Evolutionary conservation across 371 early-diverging fungal genomes (phyloP).

Genomic region (Mortierella sp.): DNA sequence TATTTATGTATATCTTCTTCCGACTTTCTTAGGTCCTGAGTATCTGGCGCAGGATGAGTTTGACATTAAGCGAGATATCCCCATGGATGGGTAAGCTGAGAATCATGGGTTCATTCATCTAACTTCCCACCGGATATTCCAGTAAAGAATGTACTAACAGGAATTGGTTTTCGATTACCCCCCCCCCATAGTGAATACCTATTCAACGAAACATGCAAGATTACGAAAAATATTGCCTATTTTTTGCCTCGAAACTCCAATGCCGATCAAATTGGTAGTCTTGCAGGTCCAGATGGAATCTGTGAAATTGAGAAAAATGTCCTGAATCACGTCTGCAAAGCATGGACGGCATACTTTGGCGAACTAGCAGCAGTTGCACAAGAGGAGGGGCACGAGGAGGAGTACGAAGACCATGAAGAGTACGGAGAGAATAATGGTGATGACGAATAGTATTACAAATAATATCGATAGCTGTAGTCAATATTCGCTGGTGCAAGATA

Average conservation of each 20-base stretch:
- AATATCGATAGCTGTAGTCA: no score
- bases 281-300: conserved; percentile 23
- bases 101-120: neutral
- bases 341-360: conserved; percentile 55
- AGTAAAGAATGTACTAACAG: neutral
- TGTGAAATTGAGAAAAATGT: conserved; percentile 52
- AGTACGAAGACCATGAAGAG: neutral
- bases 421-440: neutral
- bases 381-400: conserved; percentile 4
- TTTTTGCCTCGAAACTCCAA: conserved; percentile 90
- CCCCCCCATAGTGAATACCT: conserved; percentile 64
- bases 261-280: conserved; percentile 63
- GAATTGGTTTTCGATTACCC: neutral
- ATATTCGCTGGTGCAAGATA: no score
- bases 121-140: neutral
- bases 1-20: neutral
- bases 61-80: conserved; percentile 81
- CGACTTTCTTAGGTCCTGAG: conserved; percentile 27
- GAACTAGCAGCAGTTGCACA: conserved; percentile 25
- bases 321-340: conserved; percentile 45
- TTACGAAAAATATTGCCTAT: conserved; percentile 84
- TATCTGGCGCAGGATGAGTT: conserved; percentile 58
- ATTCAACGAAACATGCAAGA: conserved; percentile 69
- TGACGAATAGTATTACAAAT: neutral
- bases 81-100: conserved; percentile 76